Evolutionary conservation across 345 rosid species (phyloP).

Genomic region (Populus nigra): DNA sequence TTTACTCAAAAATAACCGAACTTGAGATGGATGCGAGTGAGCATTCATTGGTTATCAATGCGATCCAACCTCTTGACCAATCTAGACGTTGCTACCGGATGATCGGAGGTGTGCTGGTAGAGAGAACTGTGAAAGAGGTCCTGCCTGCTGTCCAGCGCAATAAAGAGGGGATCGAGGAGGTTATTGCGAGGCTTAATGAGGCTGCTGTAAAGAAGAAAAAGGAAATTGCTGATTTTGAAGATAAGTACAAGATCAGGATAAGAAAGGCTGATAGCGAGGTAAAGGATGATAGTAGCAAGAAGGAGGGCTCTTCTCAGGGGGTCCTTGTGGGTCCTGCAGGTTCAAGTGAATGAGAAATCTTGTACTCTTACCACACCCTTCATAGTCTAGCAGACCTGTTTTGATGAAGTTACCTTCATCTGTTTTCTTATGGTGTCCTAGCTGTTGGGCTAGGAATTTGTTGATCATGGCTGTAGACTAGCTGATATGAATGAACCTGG

Average conservation of each 20-base stretch:
- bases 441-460: not conserved
- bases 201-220: conserved; percentile 79
- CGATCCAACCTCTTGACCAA: conserved; percentile 81
- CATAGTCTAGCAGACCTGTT: not conserved
- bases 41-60: conserved; percentile 78
- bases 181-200: conserved; percentile 77
- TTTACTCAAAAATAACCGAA: conserved; percentile 85
- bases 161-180: conserved; percentile 92
- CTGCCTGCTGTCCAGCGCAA: conserved; percentile 94
- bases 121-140: conserved; percentile 88
- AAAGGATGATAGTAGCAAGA: conserved; percentile 48
- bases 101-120: conserved; percentile 94
- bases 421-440: not conserved
- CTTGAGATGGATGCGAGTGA: conserved; percentile 95
- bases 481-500: conserved; percentile 1
- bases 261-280: conserved; percentile 50
- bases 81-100: conserved; percentile 78
- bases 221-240: conserved; percentile 73
- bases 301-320: conserved; percentile 92
- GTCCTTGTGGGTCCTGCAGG: conserved; percentile 92
- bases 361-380: not conserved
- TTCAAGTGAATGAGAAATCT: conserved; percentile 36
- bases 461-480: conserved; percentile 9
- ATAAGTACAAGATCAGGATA: conserved; percentile 82
- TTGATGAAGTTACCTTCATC: not conserved